Conservation (phyloP, 2,329 filamentous ascomycete species). For the Arthroderma sp. region DNA sequence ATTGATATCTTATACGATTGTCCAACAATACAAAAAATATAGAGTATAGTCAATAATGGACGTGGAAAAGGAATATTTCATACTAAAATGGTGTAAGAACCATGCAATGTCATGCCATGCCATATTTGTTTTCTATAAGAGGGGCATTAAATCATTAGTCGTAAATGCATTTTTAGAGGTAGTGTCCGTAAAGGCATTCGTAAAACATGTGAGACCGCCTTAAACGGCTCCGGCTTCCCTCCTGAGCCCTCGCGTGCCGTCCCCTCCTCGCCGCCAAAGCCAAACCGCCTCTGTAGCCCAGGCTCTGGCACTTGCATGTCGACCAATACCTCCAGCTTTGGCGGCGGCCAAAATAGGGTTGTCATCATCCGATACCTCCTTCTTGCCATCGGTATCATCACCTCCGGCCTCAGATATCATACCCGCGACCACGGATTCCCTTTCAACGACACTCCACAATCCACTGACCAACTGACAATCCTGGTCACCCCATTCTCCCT, state of each 20-base stretch:
- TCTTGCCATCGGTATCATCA: slow-evolving; percentile 36
- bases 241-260: slow-evolving; percentile 32
- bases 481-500: slow-evolving; percentile 54
- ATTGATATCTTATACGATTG: no score
- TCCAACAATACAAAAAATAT: no score
- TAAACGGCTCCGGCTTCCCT: slow-evolving; percentile 20
- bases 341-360: not conserved
- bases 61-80: not conserved
- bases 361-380: slow-evolving; percentile 4
- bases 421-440: slow-evolving; percentile 63
- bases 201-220: not conserved
- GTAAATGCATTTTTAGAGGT: not conserved
- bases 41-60: no score
- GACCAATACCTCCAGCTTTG: slow-evolving; percentile 23
- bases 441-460: slow-evolving; percentile 69
- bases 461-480: slow-evolving; percentile 57
- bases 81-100: not conserved
- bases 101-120: not conserved
- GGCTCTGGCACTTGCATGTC: slow-evolving; percentile 66
- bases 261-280: slow-evolving; percentile 65
- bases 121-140: not conserved
- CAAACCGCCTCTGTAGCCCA: slow-evolving; percentile 85
- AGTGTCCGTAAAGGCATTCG: not conserved
- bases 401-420: slow-evolving; percentile 62
- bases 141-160: not conserved